Evolutionary conservation across 306 rosid genomes (phyloP), one percentile per base, ranked within the genome.

Genomic region (Cicer yamashitae): DNA sequence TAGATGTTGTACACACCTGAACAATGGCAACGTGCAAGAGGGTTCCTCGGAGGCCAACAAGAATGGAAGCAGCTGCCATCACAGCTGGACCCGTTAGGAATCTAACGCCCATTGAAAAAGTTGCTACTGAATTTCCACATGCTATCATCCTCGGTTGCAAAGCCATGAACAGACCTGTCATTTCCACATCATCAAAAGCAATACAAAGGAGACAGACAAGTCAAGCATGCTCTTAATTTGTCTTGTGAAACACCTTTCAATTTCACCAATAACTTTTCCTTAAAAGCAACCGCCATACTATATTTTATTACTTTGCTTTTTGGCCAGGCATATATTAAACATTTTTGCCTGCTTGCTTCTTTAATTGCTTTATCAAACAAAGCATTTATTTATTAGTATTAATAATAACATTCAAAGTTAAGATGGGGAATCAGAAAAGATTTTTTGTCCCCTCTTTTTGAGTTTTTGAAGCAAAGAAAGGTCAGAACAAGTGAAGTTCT

Each of bases 71-170:
- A 77, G 86, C 97, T 73, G 98, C 98, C 98, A 91, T 93, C 74
- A 93, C 97, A 91, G 97, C 96, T 85, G 98, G 98, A 13, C 98
- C 98, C 72, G 89, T 83, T 78, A 93, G 98, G 98, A 91, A 93
- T 93, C 97, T 93, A 86, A 93, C 96, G 11, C 89, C 93, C 98
- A 93, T 93, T 0, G 98, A 72, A 88, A 89, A 93, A 89, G 93
- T 77, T 89, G 98, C 98, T 64, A 79, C 25, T 68, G 89, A 88
- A 86, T 93, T 93, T 46, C 97, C 98, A 91, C 98, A 93, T 85
- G 98, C 98, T 87, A 93, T 93, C 80, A 93, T 91, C 92, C 87
- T 89, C 45, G 98, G 98, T 84, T 93, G 98, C 93, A 93, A 93
- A 73, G 97, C 98, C 98, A 93, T 93, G 81, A 93, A 93, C 84